Evolutionary conservation across 768 basidiomycete genomes (phyloP).

Genomic region (Fibroporia radiculosa): DNA sequence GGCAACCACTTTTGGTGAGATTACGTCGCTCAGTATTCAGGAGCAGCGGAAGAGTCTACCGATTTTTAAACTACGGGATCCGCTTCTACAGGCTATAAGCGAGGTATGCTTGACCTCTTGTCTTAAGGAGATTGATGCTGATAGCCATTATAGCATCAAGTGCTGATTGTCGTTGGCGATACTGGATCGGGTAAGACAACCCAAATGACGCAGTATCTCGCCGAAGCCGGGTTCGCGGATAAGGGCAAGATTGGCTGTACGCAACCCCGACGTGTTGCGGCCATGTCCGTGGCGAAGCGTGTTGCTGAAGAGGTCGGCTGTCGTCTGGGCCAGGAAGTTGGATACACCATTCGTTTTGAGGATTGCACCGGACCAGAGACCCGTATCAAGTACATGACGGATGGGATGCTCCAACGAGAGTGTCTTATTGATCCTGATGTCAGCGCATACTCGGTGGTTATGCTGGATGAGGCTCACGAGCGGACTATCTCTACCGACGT

Average conservation of each 20-base stretch:
- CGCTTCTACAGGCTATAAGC: constrained; percentile 81
- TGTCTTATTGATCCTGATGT: constrained; percentile 93
- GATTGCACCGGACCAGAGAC: constrained; percentile 99
- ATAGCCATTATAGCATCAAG: constrained; percentile 65
- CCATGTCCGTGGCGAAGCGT: constrained; percentile 98
- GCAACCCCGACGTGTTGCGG: constrained; percentile 97
- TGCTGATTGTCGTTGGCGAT: constrained; percentile 96
- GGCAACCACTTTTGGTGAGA: constrained; percentile 91
- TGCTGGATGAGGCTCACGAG: constrained; percentile 99
- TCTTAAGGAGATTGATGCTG: constrained; percentile 6
- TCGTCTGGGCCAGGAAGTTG: constrained; percentile 94
- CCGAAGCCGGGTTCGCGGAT: constrained; percentile 91
- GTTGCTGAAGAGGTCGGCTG: constrained; percentile 98
- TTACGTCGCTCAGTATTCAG: constrained; percentile 83
- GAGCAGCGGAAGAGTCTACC: constrained; percentile 89
- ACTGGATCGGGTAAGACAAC: constrained; percentile 99
- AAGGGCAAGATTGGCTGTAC: constrained; percentile 91
- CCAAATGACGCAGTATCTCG: constrained; percentile 98
- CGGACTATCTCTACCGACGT: constrained; percentile 99
- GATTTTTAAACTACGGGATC: constrained; percentile 90
- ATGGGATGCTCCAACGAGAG: constrained; percentile 98
- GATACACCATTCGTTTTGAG: constrained; percentile 98
- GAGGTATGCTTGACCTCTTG: constrained; percentile 50
- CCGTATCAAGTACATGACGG: constrained; percentile 99
- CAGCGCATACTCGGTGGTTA: constrained; percentile 88